Percentiles rank a stretch among this genome's conserved stretches.
Evolutionary conservation across 306 rosid species (phyloP).

Genomic region (Gastrolobium bilobum): DNA sequence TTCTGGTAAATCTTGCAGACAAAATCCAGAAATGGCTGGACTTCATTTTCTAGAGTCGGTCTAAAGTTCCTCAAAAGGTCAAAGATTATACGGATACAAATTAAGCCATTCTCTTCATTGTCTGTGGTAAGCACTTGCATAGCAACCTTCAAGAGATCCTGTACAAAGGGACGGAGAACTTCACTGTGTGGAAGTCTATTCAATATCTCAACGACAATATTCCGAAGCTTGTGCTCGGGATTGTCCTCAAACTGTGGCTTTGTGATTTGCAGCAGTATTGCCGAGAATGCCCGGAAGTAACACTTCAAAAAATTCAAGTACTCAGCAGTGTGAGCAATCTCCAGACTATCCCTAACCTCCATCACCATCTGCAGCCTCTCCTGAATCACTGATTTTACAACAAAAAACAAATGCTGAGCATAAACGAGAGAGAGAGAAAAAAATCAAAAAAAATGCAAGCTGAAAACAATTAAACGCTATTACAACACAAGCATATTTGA

Average conservation of each 20-base stretch:
- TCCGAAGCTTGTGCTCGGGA: conserved; percentile 91
- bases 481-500: conserved; percentile 10
- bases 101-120: conserved; percentile 93
- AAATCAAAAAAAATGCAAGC: background rate
- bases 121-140: conserved; percentile 95
- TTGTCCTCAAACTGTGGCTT: conserved; percentile 89
- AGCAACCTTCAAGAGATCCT: conserved; percentile 95
- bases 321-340: conserved; percentile 97
- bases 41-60: conserved; percentile 88
- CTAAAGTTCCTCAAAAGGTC: conserved; percentile 96
- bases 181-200: conserved; percentile 98
- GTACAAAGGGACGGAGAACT: conserved; percentile 96
- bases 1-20: conserved; percentile 95
- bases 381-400: conserved; percentile 69
- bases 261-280: conserved; percentile 75
- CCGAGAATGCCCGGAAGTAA: conserved; percentile 85
- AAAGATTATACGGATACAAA: conserved; percentile 89
- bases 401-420: background rate
- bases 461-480: background rate
- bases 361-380: conserved; percentile 90
- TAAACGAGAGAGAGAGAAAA: conserved; percentile 20
- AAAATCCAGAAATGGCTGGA: conserved; percentile 94
- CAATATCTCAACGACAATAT: conserved; percentile 91
- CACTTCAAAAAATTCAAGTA: conserved; percentile 94
- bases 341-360: conserved; percentile 99